Percentiles rank a stretch among this genome's conserved stretches.
Evolutionary conservation across 768 basidiomycete species (phyloP).

Genomic region (Mrakia gelida): DNA sequence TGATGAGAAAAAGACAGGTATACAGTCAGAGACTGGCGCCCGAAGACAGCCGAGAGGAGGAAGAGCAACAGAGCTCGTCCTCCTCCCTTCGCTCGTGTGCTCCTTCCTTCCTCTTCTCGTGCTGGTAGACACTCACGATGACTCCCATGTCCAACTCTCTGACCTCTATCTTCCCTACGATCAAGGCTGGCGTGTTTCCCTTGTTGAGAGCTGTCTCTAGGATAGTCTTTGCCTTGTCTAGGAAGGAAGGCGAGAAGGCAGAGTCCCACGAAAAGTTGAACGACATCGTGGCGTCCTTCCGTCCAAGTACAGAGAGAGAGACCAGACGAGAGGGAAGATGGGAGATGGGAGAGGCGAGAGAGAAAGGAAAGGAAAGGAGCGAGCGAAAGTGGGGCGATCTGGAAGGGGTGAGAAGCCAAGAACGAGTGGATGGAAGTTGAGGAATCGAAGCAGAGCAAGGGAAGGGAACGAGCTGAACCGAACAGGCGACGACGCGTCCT

Average conservation of each 20-base stretch:
- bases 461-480: no score
- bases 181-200: conserved; percentile 94
- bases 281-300: conserved; percentile 8
- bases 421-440: neutral
- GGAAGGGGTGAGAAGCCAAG: neutral
- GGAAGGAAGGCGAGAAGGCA: conserved; percentile 30
- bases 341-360: neutral
- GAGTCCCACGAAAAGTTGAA: conserved; percentile 32
- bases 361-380: neutral
- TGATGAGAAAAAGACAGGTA: conserved; percentile 40
- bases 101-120: neutral
- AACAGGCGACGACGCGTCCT: neutral
- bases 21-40: neutral
- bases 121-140: conserved; percentile 54
- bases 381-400: neutral
- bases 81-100: conserved; percentile 35
- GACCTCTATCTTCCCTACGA: conserved; percentile 95
- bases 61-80: conserved; percentile 20
- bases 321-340: neutral
- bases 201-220: conserved; percentile 55
- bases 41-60: neutral
- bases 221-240: conserved; percentile 24
- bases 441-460: neutral
- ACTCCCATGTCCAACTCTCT: conserved; percentile 99
- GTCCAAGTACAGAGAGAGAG: neutral